Evolutionary conservation across 495 filamentous ascomycete species (phyloP).

Genomic region (Penicillium daleae): DNA sequence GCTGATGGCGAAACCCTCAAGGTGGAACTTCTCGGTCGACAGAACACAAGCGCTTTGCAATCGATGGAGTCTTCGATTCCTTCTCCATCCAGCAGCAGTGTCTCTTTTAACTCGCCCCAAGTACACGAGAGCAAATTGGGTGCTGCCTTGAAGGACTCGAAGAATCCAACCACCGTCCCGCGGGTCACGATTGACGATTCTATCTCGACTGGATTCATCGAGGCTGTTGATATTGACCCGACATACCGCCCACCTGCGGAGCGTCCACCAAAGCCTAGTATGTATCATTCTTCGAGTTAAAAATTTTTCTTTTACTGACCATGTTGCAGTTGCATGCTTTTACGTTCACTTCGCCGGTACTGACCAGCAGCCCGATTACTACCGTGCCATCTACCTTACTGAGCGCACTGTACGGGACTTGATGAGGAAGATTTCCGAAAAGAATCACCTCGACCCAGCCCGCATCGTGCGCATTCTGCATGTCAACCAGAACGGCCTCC

Average conservation of each 20-base stretch:
- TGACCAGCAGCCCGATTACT: slow-evolving; percentile 61
- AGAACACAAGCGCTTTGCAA: slow-evolving; percentile 59
- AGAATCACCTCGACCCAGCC: slow-evolving; percentile 74
- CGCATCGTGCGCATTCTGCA: slow-evolving; percentile 71
- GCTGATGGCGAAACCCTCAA: slow-evolving; percentile 68
- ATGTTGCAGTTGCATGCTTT: slow-evolving; percentile 75
- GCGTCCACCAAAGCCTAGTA: slow-evolving; percentile 67
- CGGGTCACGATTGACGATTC: slow-evolving; percentile 47
- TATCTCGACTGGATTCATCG: slow-evolving; percentile 73
- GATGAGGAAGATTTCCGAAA: slow-evolving; percentile 68
- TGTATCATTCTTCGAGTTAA: slow-evolving; percentile 27
- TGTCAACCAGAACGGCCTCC: slow-evolving; percentile 70
- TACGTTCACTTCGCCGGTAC: slow-evolving; percentile 70
- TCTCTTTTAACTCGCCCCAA: slow-evolving; percentile 52
- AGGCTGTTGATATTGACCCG: slow-evolving; percentile 86
- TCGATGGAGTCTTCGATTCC: slow-evolving; percentile 57
- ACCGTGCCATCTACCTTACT: slow-evolving; percentile 86
- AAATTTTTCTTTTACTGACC: slow-evolving; percentile 12
- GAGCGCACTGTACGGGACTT: slow-evolving; percentile 75
- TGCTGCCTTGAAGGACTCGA: slow-evolving; percentile 16
- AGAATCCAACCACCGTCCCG: slow-evolving; percentile 51
- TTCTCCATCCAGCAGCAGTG: slow-evolving; percentile 64
- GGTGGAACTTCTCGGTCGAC: slow-evolving; percentile 54
- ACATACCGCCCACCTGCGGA: slow-evolving; percentile 82
- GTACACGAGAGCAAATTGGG: slow-evolving; percentile 22